Base-by-base conservation (phyloP, 345 rosid genomes). In the Toxicodendron radicans region DNA sequence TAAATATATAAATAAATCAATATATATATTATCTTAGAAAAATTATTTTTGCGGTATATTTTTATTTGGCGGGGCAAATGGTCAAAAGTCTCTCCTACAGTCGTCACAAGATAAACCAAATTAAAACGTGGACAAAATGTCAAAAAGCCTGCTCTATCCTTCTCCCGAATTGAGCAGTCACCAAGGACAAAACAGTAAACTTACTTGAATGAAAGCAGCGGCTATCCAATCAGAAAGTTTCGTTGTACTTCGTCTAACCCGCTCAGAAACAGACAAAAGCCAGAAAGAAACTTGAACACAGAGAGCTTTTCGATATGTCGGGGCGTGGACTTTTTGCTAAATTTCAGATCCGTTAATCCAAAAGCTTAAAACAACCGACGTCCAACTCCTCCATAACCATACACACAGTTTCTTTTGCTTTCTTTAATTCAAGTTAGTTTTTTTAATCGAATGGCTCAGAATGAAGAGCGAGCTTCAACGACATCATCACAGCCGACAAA, bases 251-350 rank as follows among this genome's bases (percentile, higher is more conserved):
- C 21, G 11, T 20, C 58, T 5, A 58, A 49, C 11, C 54, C 54
- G 2, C 2, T 0, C 20, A 58, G 66, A 17, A 10, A 27, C 41
- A 59, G 20, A 67, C 18, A n/a, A 11, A 23, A 17, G 27, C 48
- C 58, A 10, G 41, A 23, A 13, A 57, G 30, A 64, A 43, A 21
- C 46, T 41, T 23, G 20, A 56, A n/a, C 2, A 10, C 4, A 14
- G 41, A 66, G 0, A 5, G 46, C 41, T 27, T 64, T 59, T 61
- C 7, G 10, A 64, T 71, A 23, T 52, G 27, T 45, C 79, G 52
- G 60, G 66, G 83, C 88, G 85, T 87, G 80, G 84, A 87, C 88
- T 82, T 81, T 80, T 49, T 20, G 24, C 79, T 56, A 75, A 80
- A 53, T 71, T 78, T 49, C 80, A 80, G 82, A 79, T 79, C 90